Percentiles rank a stretch among this genome's conserved stretches.
Conservation (phyloP, 2,329 filamentous ascomycete genomes). For the Rugonectria rugulosa region DNA sequence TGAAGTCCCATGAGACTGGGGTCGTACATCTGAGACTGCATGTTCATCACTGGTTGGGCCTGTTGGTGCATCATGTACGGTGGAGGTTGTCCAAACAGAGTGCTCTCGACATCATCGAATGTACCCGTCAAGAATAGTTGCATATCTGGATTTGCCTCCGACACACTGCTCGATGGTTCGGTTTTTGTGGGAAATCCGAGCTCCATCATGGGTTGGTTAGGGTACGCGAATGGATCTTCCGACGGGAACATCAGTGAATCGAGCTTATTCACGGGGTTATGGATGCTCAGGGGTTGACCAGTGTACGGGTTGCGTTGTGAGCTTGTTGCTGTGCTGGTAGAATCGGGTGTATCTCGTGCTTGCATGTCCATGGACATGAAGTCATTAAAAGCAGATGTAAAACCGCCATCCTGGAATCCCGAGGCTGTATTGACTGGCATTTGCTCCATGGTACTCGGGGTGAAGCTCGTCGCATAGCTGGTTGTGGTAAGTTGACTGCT, state of each 20-base stretch:
- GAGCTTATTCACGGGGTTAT: slow-evolving; percentile 69
- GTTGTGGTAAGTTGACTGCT: slow-evolving; percentile 39
- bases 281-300: slow-evolving; percentile 42
- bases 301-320: slow-evolving; percentile 46
- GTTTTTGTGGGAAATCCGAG: slow-evolving; percentile 52
- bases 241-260: slow-evolving; percentile 84
- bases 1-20: slow-evolving; percentile 53
- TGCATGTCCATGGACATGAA: slow-evolving; percentile 55
- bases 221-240: slow-evolving; percentile 80
- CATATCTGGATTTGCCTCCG: slow-evolving; percentile 45
- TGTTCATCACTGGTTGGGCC: slow-evolving; percentile 51
- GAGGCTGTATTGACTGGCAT: slow-evolving; percentile 41
- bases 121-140: slow-evolving; percentile 61
- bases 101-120: slow-evolving; percentile 74
- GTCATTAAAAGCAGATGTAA: slow-evolving; percentile 52
- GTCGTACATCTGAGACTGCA: slow-evolving; percentile 54
- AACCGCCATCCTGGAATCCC: slow-evolving; percentile 46
- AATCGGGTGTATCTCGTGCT: slow-evolving; percentile 52
- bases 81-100: slow-evolving; percentile 74
- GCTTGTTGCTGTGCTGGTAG: slow-evolving; percentile 51
- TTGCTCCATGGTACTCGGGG: slow-evolving; percentile 45
- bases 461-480: slow-evolving; percentile 37
- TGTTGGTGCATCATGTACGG: slow-evolving; percentile 69
- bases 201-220: slow-evolving; percentile 76
- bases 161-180: slow-evolving; percentile 44